Conservation (phyloP, 2,329 filamentous ascomycete genomes). For the Epichloe sylvatica region DNA sequence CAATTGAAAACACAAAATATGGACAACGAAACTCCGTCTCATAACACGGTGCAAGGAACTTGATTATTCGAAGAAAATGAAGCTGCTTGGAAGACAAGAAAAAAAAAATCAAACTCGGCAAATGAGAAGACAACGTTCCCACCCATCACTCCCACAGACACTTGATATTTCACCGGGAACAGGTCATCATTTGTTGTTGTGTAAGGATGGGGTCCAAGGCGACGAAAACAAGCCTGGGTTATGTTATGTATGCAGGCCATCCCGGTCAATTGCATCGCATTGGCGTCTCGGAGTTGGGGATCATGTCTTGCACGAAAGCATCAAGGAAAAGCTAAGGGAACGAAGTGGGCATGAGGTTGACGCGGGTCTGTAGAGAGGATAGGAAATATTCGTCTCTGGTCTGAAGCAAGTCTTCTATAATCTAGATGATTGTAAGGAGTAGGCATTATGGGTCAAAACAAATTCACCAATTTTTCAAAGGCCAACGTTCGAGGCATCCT, state of each 20-base stretch:
- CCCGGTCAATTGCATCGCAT: slow-evolving; percentile 24
- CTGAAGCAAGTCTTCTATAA: too few relatives aligned
- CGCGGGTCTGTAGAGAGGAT: too few relatives aligned
- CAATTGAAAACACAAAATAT: slow-evolving; percentile 27
- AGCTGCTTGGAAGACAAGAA: neutral
- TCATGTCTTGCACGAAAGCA: slow-evolving; percentile 2
- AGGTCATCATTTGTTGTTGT: neutral
- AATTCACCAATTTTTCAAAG: too few relatives aligned
- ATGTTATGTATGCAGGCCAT: slow-evolving; percentile 16
- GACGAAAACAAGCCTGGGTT: neutral
- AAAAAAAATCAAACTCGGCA: neutral
- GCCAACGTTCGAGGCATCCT: too few relatives aligned
- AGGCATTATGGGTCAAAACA: too few relatives aligned
- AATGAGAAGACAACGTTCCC: neutral
- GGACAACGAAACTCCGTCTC: neutral
- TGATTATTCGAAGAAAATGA: neutral
- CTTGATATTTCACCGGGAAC: neutral
- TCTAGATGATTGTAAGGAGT: too few relatives aligned
- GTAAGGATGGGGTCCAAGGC: neutral
- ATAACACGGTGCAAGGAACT: neutral
- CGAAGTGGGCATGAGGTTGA: neutral
- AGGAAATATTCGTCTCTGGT: too few relatives aligned
- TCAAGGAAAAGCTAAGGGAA: neutral
- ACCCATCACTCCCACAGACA: neutral
- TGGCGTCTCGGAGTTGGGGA: slow-evolving; percentile 29